These are phyloP conservation scores for Colletotrichum chlorophyti DNA, from an alignment of 2,329 filamentous ascomycete genomes.

Conservation along the genomic window DNA sequence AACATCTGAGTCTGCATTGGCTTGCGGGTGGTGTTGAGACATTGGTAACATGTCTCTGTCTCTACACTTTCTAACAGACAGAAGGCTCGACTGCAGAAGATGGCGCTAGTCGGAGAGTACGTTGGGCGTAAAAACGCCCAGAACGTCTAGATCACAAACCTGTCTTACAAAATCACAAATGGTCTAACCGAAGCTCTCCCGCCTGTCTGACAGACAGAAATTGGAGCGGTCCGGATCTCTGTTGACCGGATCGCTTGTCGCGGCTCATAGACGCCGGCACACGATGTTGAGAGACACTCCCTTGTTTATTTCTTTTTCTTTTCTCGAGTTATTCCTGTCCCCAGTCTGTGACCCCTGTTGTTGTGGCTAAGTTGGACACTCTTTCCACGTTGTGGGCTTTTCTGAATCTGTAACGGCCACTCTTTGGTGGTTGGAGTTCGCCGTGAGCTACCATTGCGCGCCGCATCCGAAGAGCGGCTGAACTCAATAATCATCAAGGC, in stretches of 20 bases:
- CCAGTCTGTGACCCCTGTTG: no score
- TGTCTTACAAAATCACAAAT: no score
- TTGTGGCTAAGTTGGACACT: no score
- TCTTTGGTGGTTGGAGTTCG: no score
- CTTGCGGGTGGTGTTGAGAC: background rate
- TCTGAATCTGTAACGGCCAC: no score
- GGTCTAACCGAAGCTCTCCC: background rate
- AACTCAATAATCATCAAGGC: background rate
- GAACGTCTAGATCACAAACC: background rate
- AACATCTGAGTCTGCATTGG: background rate
- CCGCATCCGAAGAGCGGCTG: background rate
- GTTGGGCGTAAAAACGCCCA: background rate
- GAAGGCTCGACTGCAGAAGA: background rate
- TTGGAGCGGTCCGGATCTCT: background rate
- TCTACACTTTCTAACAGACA: constrained; percentile 4
- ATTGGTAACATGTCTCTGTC: constrained; percentile 1
- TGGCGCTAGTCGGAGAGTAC: background rate
- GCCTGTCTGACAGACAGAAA: no score
- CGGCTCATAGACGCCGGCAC: no score
- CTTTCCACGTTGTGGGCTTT: no score
- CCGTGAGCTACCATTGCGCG: background rate
- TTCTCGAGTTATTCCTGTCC: no score
- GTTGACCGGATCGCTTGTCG: no score
- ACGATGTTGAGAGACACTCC: no score
- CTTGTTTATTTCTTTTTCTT: no score